Conservation (phyloP, 2,329 filamentous ascomycete species). For the Geosmithia morbida region DNA sequence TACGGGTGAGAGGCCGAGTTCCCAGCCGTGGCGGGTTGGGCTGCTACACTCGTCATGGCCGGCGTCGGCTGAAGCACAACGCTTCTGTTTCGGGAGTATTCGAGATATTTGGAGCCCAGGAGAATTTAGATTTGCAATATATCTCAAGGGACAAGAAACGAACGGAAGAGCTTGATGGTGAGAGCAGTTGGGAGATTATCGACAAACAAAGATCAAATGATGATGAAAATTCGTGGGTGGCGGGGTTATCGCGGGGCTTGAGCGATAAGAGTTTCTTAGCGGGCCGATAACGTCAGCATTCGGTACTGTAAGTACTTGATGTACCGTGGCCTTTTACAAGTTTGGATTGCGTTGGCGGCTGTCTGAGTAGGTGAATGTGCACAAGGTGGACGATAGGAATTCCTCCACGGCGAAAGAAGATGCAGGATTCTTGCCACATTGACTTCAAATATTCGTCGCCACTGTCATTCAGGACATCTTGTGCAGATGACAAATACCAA, state of each 20-base stretch:
- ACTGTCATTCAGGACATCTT: neutral
- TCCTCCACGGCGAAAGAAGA: neutral
- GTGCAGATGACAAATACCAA: neutral
- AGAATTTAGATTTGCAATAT: neutral
- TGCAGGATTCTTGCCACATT: neutral
- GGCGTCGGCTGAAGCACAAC: neutral
- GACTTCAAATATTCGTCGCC: neutral
- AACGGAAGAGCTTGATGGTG: neutral
- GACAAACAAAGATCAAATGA: neutral
- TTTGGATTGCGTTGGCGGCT: neutral
- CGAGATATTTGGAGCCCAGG: neutral
- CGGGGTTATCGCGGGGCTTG: constrained; percentile 1
- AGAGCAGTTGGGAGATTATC: neutral
- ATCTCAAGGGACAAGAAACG: neutral
- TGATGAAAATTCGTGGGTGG: constrained; percentile 3
- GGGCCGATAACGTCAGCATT: neutral
- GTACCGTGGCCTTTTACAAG: neutral
- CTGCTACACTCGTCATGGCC: constrained; percentile 30
- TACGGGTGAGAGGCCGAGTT: constrained; percentile 59
- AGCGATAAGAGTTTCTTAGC: neutral
- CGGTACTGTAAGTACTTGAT: neutral
- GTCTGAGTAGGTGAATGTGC: neutral
- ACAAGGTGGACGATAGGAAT: neutral
- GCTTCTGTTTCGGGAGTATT: neutral
- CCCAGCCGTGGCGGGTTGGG: constrained; percentile 13